Evolutionary conservation across 495 filamentous ascomycete genomes (phyloP).

Genomic region (Lepidopterella palustris): DNA sequence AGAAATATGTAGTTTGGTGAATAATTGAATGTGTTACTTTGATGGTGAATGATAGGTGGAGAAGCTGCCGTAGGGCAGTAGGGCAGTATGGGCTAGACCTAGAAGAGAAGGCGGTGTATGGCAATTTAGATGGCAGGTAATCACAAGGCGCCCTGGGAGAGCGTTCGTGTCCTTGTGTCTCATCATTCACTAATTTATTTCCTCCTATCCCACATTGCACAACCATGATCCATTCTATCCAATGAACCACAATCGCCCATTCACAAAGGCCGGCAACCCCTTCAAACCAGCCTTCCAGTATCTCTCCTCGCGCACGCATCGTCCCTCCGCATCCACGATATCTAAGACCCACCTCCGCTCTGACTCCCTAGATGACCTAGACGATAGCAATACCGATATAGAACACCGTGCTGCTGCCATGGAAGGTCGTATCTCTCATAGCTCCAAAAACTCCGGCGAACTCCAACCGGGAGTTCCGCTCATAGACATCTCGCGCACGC

Average conservation of each 20-base stretch:
- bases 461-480: constrained; percentile 32
- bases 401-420: constrained; percentile 20
- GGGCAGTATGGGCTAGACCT: too few relatives aligned
- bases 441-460: constrained; percentile 21
- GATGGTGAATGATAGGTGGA: too few relatives aligned
- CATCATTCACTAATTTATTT: too few relatives aligned
- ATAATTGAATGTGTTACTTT: too few relatives aligned
- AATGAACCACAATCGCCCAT: constrained; percentile 14
- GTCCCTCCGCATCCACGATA: constrained; percentile 10
- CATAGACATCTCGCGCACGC: constrained; percentile 38
- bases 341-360: constrained; percentile 19
- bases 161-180: too few relatives aligned
- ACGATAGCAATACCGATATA: constrained; percentile 20
- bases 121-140: too few relatives aligned
- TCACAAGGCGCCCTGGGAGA: too few relatives aligned
- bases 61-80: too few relatives aligned
- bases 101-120: too few relatives aligned
- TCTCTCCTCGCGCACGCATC: constrained; percentile 23
- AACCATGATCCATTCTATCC: neutral
- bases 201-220: too few relatives aligned
- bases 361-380: constrained; percentile 25
- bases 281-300: constrained; percentile 40
- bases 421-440: constrained; percentile 16
- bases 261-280: constrained; percentile 17
- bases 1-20: too few relatives aligned